Evolutionary conservation across 2,329 filamentous ascomycete genomes (phyloP), one percentile per base, ranked within the genome.

Genomic region (Fusarium protoensiforme): DNA sequence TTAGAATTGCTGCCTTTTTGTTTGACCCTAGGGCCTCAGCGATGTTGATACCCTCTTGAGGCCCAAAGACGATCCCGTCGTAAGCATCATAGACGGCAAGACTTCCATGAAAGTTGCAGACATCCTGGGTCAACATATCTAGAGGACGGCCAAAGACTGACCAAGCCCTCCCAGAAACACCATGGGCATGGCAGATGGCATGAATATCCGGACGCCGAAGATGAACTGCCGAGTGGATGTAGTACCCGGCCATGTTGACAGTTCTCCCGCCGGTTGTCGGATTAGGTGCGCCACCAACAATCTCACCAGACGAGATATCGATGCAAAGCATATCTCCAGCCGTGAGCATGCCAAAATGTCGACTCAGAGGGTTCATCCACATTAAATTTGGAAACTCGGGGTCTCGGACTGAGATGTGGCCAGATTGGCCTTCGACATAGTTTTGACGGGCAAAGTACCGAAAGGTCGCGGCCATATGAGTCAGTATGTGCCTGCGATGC

Each of bases 181-280:
- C 84, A 77, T 92, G 92, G 9, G 89, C 87, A 13, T 85, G 79
- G 78, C 92, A 92, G 18, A 92, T 89, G 14, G 88, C 86, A 76
- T 92, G 79, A 7, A 89, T 27, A 35, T 60, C 86, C 92, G 89
- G 71, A 94, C 87, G 74, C 89, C 90, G 77, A 88, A 89, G 4
- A 91, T 93, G 89, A 13, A 94, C 84, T 27, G 91, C 91, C 8
- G 87, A 87, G 81, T 94, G 92, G 74, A 94, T 94, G 70, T 90
- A 83, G 78, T 92, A 93, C 7, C 92, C 92, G 0, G 92, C 91
- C 5, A 89, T 87, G 79, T 94, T 94, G 54, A 88, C 87, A 2
- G 92, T 88, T 66, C 83, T 85, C 76, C 89, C 74, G 87, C 83
- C 60, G 94, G 83, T 46, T 8, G 33, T 13, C 31, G 56, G 51